These are phyloP conservation scores for Serendipita sp. DNA, from an alignment of 768 basidiomycete species.

Conservation along the genomic window DNA sequence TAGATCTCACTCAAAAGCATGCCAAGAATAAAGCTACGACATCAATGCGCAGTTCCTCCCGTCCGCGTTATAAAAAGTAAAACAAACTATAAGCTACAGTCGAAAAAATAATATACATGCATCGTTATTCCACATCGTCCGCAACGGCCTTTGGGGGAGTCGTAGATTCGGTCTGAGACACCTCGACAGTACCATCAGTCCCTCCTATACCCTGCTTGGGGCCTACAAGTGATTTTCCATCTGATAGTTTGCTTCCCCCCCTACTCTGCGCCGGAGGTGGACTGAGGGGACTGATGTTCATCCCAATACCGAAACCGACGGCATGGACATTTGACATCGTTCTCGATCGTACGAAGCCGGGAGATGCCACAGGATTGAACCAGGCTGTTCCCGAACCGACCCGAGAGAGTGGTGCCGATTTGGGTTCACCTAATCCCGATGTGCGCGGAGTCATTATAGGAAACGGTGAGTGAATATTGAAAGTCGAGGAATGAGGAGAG, in stretches of 20 bases:
- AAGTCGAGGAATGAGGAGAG: background rate
- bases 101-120: too few relatives aligned
- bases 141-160: too few relatives aligned
- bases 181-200: too few relatives aligned
- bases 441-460: background rate
- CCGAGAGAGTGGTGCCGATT: background rate
- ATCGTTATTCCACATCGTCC: too few relatives aligned
- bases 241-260: background rate
- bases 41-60: too few relatives aligned
- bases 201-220: background rate
- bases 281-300: background rate
- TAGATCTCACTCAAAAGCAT: background rate
- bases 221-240: background rate
- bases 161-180: too few relatives aligned
- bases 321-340: background rate
- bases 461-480: conserved; percentile 3
- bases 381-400: background rate
- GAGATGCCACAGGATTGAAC: background rate
- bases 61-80: too few relatives aligned
- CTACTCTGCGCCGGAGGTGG: background rate
- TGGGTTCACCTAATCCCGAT: background rate
- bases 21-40: too few relatives aligned
- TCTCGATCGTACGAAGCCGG: background rate
- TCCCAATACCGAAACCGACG: background rate
- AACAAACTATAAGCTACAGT: too few relatives aligned